Base-by-base conservation (phyloP, 1,284 basidiomycete genomes). In the Rhodotorula sp. region DNA sequence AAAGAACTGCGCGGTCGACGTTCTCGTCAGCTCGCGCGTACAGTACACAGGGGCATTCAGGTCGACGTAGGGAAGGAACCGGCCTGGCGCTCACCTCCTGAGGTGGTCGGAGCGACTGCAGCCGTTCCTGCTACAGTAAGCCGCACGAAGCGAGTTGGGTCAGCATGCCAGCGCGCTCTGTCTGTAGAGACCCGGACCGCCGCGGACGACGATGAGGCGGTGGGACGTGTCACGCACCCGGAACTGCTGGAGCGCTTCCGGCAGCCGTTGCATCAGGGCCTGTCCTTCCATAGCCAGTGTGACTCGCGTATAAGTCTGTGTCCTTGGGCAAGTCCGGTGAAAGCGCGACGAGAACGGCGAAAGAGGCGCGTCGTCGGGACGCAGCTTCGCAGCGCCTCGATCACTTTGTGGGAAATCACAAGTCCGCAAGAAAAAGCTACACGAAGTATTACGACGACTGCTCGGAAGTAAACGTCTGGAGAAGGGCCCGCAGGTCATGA, bases 31-130 rank as follows among this genome's bases (percentile, higher is more conserved):
- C n/a, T 14, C 12, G 23, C 21, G 23, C 38, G 4, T 54, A 21
- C 12, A 14, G 31, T 34, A 60, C 34, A 34, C 5, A n/a, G 34
- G 34, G 45, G 26, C 45, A 66, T 31, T 18, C 14, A 8, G 23
- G 18, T 12, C 26, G 19, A 19, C 5, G 56, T 3, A 7, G 7
- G n/a, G 5, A 3, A 34, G 26, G 3, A 48, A 8, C 18, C 15
- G 19, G 49, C 15, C n/a, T 7, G 16, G 8, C 28, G 55, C 71
- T 47, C 15, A 73, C 71, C 56, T 73, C 72, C 47, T 73, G 69
- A 26, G 72, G 69, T 16, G 72, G 63, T n/a, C 72, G 62, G 23
- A 73, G 64, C 12, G 59, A 66, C 64, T 69, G 68, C 55, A 73
- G 47, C 47, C 64, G 66, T 43, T 68, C 64, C 72, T 73, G 69